A percentile compares a stretch with the other conserved stretches of the same genome.
Evolutionary conservation across 225 moss, liverwort and hornwort genomes (phyloP).

Genomic region (Pseudoscleropodium purum): DNA sequence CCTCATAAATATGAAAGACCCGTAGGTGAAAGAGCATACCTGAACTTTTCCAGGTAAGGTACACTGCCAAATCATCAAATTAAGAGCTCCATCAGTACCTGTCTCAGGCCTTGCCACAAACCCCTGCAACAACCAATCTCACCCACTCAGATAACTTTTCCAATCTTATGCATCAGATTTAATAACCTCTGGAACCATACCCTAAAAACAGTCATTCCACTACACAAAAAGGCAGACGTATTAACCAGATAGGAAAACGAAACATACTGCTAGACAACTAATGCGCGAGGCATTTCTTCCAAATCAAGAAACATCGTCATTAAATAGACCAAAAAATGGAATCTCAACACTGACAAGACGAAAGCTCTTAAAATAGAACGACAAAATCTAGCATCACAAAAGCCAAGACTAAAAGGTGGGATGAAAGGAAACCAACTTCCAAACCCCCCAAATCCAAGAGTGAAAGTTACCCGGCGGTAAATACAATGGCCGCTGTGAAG

Average conservation of each 20-base stretch:
- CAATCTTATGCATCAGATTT: background rate
- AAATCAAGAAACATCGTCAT: background rate
- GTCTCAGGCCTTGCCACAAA: slow-evolving; percentile 96
- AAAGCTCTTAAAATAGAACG: background rate
- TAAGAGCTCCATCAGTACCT: slow-evolving; percentile 68
- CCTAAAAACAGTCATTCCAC: background rate
- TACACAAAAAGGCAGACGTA: too few species aligned
- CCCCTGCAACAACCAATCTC: slow-evolving; percentile 43
- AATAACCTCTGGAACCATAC: background rate
- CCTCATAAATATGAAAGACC: background rate
- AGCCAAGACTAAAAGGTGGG: background rate
- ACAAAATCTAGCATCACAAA: background rate
- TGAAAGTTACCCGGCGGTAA: background rate
- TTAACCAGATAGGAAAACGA: background rate
- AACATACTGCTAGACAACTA: background rate
- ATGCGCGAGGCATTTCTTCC: background rate
- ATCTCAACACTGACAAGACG: background rate
- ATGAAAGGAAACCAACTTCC: background rate
- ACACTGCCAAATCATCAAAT: slow-evolving; percentile 98
- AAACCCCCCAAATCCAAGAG: background rate
- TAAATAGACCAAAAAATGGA: background rate
- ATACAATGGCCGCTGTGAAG: background rate
- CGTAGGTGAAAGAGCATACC: slow-evolving; percentile 26
- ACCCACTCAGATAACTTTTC: background rate
- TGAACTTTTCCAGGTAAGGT: slow-evolving; percentile 84